Base-by-base conservation (phyloP, 1,284 basidiomycete genomes). In the Sphaerobolus stellatus region DNA sequence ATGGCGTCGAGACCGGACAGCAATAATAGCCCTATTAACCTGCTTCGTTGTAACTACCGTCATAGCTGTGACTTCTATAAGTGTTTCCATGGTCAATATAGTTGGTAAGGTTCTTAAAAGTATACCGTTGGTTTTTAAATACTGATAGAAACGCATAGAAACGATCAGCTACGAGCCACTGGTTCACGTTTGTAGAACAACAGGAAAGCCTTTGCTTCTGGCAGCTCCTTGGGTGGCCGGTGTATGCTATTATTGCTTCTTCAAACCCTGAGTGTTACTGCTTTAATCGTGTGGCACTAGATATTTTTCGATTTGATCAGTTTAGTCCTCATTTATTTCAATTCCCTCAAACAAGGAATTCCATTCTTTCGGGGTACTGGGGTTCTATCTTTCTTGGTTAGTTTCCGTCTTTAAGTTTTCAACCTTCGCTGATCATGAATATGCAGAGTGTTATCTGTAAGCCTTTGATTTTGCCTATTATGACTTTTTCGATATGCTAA, bases 341-440 rank as follows among this genome's bases (percentile, higher is more conserved):
- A 38, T 50, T 18, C 48, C 31, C 27, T n/a, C 27, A 38, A 36
- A 2, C 31, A 28, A 18, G 33, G 48, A 36, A 13, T 5, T 28
- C 20, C 20, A 24, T 5, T 50, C 36, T 50, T 50, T 50, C 25
- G 6, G 36, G 48, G 48, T 27, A 27, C 20, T n/a, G n/a, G 48
- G 18, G 7, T 33, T 18, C 2, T 16, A 24, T n/a, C 4, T 31
- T 34, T 34, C n/a, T 34, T 34, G 11, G 33, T 11, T 18, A 25
- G 16, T 11, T 14, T 18, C 14, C 22, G 18, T 11, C 22, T 3
- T 38, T n/a, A n/a, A n/a, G 13, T 5, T 24, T 8, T 7, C 20
- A 18, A 28, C 3, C 20, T 20, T 50, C 7, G 13, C 18, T 13
- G 11, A 13, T 47, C 29, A 20, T 4, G 27, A 31, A 9, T 18